Percentiles rank a stretch among this genome's conserved stretches.
These are phyloP conservation scores for Candida endomychidarum DNA, from an alignment of 805 yeast genomes.

Conservation along the genomic window DNA sequence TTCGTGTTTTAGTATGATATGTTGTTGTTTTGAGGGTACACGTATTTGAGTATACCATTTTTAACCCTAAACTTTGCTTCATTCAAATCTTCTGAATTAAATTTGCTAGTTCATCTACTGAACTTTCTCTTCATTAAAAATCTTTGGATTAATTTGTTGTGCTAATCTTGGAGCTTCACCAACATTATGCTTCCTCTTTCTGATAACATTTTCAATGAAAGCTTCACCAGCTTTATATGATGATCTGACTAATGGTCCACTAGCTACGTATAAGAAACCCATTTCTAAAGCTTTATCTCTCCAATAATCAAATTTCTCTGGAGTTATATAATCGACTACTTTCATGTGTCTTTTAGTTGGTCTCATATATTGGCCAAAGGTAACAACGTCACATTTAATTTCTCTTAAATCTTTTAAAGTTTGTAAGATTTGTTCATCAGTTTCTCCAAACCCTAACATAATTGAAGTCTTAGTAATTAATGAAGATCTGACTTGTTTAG, in stretches of 20 bases:
- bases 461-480: conserved; percentile 89
- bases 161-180: conserved; percentile 40
- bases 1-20: no score
- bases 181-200: conserved; percentile 61
- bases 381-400: conserved; percentile 85
- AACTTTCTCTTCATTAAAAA: conserved; percentile 1
- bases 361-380: conserved; percentile 98
- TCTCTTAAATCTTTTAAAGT: conserved; percentile 76
- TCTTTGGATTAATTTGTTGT: conserved; percentile 14
- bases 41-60: no score
- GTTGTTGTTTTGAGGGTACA: no score
- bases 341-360: conserved; percentile 99
- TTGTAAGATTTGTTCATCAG: conserved; percentile 81
- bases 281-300: conserved; percentile 77
- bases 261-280: conserved; percentile 95
- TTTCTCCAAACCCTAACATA: conserved; percentile 96
- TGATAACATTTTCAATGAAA: conserved; percentile 88
- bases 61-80: no score
- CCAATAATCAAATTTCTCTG: conserved; percentile 95
- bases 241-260: conserved; percentile 95
- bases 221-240: conserved; percentile 98
- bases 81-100: no score
- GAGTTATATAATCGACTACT: conserved; percentile 91
- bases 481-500: conserved; percentile 72
- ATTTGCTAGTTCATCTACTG: neutral